Evolutionary conservation across 2,329 filamentous ascomycete genomes (phyloP), one percentile per base, ranked within the genome.

Genomic region (Emmonsiellopsis sp.): DNA sequence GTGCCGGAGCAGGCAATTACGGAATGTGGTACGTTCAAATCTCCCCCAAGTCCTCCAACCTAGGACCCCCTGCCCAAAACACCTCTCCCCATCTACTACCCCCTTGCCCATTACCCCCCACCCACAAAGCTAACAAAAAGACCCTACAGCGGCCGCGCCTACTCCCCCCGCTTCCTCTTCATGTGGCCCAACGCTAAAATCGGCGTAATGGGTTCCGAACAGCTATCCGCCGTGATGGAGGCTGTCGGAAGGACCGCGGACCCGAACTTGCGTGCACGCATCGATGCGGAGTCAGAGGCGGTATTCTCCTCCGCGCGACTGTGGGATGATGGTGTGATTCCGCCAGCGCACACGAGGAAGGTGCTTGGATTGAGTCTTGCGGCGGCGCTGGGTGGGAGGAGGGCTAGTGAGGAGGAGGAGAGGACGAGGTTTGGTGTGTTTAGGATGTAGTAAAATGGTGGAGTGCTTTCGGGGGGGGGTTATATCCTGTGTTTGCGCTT

Each of bases 171-270:
- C 10, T 89, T 97, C 70, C 72, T 97, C 56, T 96, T 89, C 84
- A 94, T 92, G 79, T 98, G 93, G 93, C 93, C 93, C 41, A 95
- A 95, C 62, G 90, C 93, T n/a, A 87, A 87, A 66, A 89, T 95
- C 50, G 89, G 88, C 34, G 91, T 98, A 62, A 98, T 98, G 93
- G 93, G 93, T 16, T 81, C 87, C 41, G 92, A 96, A 72, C 92
- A 97, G 75, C 77, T 98, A 37, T 85, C 86, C 7, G 82, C 86
- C 3, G 93, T 98, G 57, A 97, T 98, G 93, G 88, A 90, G 72
- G 87, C 91, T 1, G 92, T 98, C 0, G 91, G 92, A 7, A 87
- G 87, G 71, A 82, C 82, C 55, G 84, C 83, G 1, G 91, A 96
- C 67, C 86, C 87, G 0, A 85, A 84, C 57, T 75, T 97, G 57